phyloP scores from a whole-genome alignment of 1,284 basidiomycete genomes.

The Nidula niveotomentosa region DNA sequence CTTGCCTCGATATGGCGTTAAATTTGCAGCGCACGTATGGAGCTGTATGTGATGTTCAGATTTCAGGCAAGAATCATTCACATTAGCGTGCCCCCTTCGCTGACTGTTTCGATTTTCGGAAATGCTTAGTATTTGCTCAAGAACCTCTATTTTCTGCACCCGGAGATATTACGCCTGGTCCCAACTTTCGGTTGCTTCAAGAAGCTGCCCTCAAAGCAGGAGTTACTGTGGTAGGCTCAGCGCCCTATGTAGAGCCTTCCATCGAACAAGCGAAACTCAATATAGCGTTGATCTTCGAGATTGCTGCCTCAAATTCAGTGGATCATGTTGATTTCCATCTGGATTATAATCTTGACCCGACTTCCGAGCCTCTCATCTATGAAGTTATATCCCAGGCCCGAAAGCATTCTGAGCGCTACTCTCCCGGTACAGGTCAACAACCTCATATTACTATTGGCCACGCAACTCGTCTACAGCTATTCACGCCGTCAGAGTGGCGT shows the following conservation, averaged over 20 bases:
- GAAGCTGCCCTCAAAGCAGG: conserved; percentile 33
- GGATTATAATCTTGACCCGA: conserved; percentile 59
- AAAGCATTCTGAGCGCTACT: conserved; percentile 6
- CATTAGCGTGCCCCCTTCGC: not conserved
- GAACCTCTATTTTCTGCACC: conserved; percentile 49
- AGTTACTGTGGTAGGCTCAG: conserved; percentile 56
- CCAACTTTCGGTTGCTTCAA: conserved; percentile 43
- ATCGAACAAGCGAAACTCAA: conserved; percentile 47
- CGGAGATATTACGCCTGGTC: conserved; percentile 31
- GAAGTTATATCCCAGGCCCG: conserved; percentile 40
- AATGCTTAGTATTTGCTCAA: conserved; percentile 55
- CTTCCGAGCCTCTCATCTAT: conserved; percentile 52
- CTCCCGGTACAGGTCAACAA: conserved; percentile 5
- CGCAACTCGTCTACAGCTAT: conserved; percentile 56
- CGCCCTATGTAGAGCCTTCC: conserved; percentile 61
- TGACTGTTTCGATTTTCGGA: conserved; percentile 2
- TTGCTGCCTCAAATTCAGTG: conserved; percentile 36
- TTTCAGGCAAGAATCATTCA: conserved; percentile 40
- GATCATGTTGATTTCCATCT: conserved; percentile 62
- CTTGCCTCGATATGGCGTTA: conserved; percentile 50
- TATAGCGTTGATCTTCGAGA: conserved; percentile 49
- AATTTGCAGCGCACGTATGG: conserved; percentile 43
- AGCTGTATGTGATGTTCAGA: conserved; percentile 51
- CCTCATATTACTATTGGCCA: conserved; percentile 55
- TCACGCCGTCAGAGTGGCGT: conserved; percentile 44